phyloP scores from a whole-genome alignment of 805 yeast genomes.

The Suhomyces kilbournensis region DNA sequence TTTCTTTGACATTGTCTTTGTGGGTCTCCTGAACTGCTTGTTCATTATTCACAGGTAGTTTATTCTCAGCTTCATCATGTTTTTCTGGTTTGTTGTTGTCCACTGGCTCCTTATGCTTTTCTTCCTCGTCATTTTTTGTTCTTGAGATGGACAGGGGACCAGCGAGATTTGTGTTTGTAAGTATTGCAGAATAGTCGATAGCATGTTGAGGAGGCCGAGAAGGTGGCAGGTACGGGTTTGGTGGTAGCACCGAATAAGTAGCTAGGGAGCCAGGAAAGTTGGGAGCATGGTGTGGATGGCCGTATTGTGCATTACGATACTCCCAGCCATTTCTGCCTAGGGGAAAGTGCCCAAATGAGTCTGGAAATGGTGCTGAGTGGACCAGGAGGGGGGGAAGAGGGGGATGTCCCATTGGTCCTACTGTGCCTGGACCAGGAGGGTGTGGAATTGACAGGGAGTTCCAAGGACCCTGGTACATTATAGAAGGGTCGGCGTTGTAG shows the following conservation, averaged over 20 bases:
- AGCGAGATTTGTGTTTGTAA: background rate
- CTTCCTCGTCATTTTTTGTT: background rate
- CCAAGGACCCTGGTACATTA: background rate
- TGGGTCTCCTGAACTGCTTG: background rate
- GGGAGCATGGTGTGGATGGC: background rate
- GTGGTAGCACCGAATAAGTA: background rate
- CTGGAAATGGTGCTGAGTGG: background rate
- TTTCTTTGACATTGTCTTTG: background rate
- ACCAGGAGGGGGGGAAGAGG: background rate
- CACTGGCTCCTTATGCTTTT: too few relatives aligned
- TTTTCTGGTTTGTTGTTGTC: too few relatives aligned
- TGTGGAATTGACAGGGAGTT: background rate
- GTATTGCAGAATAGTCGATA: background rate
- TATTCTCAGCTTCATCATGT: too few relatives aligned
- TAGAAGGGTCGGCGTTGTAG: background rate
- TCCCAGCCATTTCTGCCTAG: background rate
- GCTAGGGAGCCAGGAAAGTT: background rate
- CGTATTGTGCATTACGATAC: background rate
- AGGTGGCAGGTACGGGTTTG: background rate
- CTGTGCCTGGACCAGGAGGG: background rate
- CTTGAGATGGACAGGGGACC: background rate
- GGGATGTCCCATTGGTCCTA: background rate
- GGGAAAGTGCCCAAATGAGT: background rate
- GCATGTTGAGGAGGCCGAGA: background rate
- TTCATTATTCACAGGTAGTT: background rate